These are phyloP conservation scores for Fusarium duplospermum DNA, from an alignment of 2,329 filamentous ascomycete genomes.

Conservation along the genomic window DNA sequence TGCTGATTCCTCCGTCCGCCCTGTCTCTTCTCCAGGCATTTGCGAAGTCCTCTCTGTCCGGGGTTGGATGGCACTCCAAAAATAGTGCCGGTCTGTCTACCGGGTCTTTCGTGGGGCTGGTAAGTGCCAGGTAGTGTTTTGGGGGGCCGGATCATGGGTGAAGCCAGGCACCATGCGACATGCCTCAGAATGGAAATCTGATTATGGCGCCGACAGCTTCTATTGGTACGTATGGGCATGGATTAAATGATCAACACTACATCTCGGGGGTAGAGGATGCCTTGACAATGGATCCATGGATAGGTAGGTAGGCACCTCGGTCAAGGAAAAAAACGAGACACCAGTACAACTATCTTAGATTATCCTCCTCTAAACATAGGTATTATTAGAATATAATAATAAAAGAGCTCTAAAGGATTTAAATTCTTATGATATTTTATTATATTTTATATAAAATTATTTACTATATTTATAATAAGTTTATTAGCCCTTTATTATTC, in stretches of 20 bases:
- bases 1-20: constrained; percentile 25
- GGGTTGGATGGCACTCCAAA: not conserved
- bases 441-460: too few species aligned
- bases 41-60: not conserved
- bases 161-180: not conserved
- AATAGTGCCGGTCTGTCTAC: not conserved
- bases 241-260: not conserved
- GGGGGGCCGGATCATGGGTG: not conserved
- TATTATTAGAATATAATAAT: too few species aligned
- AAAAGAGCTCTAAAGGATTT: too few species aligned
- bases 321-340: too few species aligned
- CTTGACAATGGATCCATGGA: too few species aligned
- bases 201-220: not conserved
- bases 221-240: not conserved
- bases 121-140: not conserved
- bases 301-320: too few species aligned
- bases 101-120: not conserved
- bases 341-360: too few species aligned
- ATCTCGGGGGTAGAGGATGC: too few species aligned
- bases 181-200: not conserved
- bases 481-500: too few species aligned
- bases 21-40: constrained; percentile 4
- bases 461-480: too few species aligned
- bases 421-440: too few species aligned
- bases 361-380: too few species aligned